Conservation (phyloP, 106 monocot species). For the Posidonia australis region DNA sequence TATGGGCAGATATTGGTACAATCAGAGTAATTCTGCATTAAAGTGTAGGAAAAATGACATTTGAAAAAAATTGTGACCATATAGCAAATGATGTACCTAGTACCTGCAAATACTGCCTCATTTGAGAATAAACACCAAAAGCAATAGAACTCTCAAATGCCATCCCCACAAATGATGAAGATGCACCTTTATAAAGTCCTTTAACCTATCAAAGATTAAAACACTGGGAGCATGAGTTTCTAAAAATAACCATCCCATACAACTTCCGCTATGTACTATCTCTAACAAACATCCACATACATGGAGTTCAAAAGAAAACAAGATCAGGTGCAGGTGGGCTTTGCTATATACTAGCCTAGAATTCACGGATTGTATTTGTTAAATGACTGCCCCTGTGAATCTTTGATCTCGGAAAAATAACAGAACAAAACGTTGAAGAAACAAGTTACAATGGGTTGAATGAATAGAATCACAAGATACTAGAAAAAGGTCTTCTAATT, state of each 20-base stretch:
- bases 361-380: no score
- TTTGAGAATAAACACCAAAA: conserved; percentile 78
- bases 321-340: no score
- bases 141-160: conserved; percentile 72
- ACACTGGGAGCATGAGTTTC: background rate
- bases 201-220: conserved; percentile 67
- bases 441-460: background rate
- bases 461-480: no score
- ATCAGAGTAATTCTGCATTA: background rate
- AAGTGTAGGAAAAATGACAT: background rate
- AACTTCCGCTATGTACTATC: background rate
- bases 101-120: conserved; percentile 78
- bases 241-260: background rate
- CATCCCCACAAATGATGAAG: conserved; percentile 71
- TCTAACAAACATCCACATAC: no score
- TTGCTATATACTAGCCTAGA: no score
- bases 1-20: no score
- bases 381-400: no score
- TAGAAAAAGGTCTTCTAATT: no score
- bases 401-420: no score
- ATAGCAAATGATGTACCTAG: background rate
- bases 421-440: no score
- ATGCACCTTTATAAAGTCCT: conserved; percentile 82
- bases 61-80: background rate
- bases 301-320: no score